These are phyloP conservation scores for Basidiobolus meristosporus DNA, from an alignment of 371 early-diverging fungal genomes.

Conservation along the genomic window DNA sequence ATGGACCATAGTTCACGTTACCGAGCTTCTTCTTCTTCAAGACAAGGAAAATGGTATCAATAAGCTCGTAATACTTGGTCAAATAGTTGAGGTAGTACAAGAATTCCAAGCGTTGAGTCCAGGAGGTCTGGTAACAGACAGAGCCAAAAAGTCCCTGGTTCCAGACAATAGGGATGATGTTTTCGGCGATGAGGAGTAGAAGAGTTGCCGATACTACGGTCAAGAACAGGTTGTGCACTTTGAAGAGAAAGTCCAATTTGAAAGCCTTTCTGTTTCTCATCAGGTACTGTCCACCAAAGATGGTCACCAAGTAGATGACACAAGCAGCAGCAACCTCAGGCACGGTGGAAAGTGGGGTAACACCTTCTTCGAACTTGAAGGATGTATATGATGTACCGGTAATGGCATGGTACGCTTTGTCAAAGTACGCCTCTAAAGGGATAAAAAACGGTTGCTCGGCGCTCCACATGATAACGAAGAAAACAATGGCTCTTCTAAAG, in stretches of 20 bases:
- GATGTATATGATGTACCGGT: neutral
- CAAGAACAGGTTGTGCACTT: conserved; percentile 55
- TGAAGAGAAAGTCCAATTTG: conserved; percentile 37
- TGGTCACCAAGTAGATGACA: conserved; percentile 38
- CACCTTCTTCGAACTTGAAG: conserved; percentile 32
- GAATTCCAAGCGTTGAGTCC: conserved; percentile 53
- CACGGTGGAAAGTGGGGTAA: conserved; percentile 44
- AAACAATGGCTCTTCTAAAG: too few relatives aligned
- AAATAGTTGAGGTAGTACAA: conserved; percentile 74
- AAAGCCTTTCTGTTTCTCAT: conserved; percentile 41
- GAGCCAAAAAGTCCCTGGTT: conserved; percentile 5
- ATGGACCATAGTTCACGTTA: conserved; percentile 2
- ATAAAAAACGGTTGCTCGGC: too few relatives aligned
- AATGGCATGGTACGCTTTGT: neutral
- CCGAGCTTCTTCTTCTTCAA: conserved; percentile 48
- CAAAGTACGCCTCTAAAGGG: neutral
- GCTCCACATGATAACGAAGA: too few relatives aligned
- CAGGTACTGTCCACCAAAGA: conserved; percentile 48
- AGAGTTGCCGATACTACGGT: conserved; percentile 38
- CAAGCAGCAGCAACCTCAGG: conserved; percentile 27
- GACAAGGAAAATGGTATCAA: conserved; percentile 53
- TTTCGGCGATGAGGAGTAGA: conserved; percentile 17
- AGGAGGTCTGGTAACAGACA: conserved; percentile 28
- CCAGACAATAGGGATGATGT: neutral
- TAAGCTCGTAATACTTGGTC: conserved; percentile 69